Evolutionary conservation across 2,329 filamentous ascomycete species (phyloP), one percentile per base, ranked within the genome.

Genomic region (Apiospora marii): DNA sequence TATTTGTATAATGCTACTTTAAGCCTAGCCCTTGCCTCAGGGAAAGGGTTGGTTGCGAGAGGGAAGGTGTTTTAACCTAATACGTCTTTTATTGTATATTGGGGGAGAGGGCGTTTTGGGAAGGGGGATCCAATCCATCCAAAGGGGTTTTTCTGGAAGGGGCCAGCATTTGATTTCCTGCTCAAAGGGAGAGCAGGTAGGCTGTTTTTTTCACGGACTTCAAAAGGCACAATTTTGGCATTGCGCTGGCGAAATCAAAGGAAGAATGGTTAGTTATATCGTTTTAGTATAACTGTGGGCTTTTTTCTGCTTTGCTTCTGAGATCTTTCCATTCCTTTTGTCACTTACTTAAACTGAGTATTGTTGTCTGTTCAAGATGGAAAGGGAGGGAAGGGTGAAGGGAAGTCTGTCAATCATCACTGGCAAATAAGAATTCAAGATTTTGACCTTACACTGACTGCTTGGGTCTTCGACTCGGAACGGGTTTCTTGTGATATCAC

Each of bases 1-100:
- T 64, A 64, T 41, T 64, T 64, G 53, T 64, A 41, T 58, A n/a
- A 41, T 64, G 34, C 34, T 64, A 41, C 58, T 64, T n/a, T 12
- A 41, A 34, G 27, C 16, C 53, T 16, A 37, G 30, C 7, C 49
- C 49, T 27, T 27, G 13, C 49, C 49, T 53, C 27, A 16, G 51
- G 13, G 3, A 58, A 16, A 16, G 14, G 51, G 51, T 8, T 58
- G 27, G 27, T 19, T 30, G 51, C 24, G 4, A 30, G 51, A 16
- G 6, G 30, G 30, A 14, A 34, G 58, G 34, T 64, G 34, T 64
- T 64, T 41, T 41, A n/a, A 41, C 58, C 58, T 64, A 64, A 64
- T 64, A 64, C 58, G 58, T 64, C 58, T 41, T 64, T 64, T 64
- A 64, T 34, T 64, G 58, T 64, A 64, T 34, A 41, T 64, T 41